Conservation (phyloP, 2,329 filamentous ascomycete genomes). For the Sporothrix sp. region DNA sequence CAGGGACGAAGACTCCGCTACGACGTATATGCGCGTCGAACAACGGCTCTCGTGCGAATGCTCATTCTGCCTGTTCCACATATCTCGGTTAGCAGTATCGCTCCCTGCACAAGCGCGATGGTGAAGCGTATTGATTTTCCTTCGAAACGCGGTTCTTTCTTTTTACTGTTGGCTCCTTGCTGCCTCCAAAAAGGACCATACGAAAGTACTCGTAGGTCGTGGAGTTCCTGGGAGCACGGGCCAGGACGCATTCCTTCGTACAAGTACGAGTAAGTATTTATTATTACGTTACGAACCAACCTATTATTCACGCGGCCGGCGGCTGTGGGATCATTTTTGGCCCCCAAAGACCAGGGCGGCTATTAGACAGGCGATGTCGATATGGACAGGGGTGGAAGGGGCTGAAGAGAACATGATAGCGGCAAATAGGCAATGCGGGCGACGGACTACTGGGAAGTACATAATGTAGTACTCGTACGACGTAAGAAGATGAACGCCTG, state of each 20-base stretch:
- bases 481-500: too few relatives aligned
- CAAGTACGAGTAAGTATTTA: too few relatives aligned
- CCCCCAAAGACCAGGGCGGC: too few relatives aligned
- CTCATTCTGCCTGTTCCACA: background rate
- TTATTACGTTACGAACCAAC: too few relatives aligned
- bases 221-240: background rate
- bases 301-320: background rate
- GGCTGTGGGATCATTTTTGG: slow-evolving; percentile 4
- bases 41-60: too few relatives aligned
- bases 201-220: background rate
- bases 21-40: background rate
- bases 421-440: background rate
- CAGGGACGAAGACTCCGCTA: background rate
- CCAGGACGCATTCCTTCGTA: too few relatives aligned
- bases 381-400: background rate
- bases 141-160: too few relatives aligned
- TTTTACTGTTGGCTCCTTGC: too few relatives aligned
- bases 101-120: background rate
- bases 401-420: background rate
- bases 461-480: background rate
- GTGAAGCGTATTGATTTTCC: too few relatives aligned
- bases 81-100: background rate
- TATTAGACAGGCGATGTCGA: too few relatives aligned
- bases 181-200: too few relatives aligned
- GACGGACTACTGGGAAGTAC: background rate